Evolutionary conservation across 1,284 basidiomycete species (phyloP).

Genomic region (Coniophora puteana): DNA sequence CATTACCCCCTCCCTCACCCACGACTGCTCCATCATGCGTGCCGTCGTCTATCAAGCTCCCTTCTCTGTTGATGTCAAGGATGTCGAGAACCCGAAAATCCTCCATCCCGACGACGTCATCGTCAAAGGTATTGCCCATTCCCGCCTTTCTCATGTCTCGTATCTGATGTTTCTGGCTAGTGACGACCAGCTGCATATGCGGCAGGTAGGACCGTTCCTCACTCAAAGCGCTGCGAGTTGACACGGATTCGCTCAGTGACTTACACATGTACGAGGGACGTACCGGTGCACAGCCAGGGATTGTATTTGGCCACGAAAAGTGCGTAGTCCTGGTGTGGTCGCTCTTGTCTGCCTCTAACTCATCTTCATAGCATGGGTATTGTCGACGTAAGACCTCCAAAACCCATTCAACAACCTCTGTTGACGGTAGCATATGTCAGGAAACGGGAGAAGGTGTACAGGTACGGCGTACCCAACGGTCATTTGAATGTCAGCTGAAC

Average conservation of each 20-base stretch:
- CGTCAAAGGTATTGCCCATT: slow-evolving; percentile 33
- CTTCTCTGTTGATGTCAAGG: slow-evolving; percentile 39
- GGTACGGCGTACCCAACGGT: no score
- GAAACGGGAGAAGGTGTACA: no score
- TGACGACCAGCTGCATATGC: slow-evolving; percentile 49
- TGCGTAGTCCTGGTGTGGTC: slow-evolving; percentile 13
- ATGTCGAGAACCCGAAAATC: slow-evolving; percentile 43
- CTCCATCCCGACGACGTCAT: slow-evolving; percentile 49
- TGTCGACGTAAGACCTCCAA: slow-evolving; percentile 1
- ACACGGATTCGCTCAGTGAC: slow-evolving; percentile 29
- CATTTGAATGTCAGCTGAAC: no score
- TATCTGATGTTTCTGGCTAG: slow-evolving; percentile 20
- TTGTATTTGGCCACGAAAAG: slow-evolving; percentile 55
- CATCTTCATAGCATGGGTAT: background rate
- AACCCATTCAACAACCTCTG: no score
- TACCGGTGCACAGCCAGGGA: slow-evolving; percentile 44
- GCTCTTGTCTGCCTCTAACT: background rate
- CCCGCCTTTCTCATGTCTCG: background rate
- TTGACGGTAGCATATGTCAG: no score
- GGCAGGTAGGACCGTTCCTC: slow-evolving; percentile 34
- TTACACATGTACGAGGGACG: slow-evolving; percentile 56
- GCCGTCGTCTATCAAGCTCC: slow-evolving; percentile 49
- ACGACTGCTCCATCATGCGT: slow-evolving; percentile 41
- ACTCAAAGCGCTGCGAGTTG: slow-evolving; percentile 1
- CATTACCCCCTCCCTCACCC: no score